phyloP scores from a whole-genome alignment of 1,284 basidiomycete species.

The Inonotus obliquus region DNA sequence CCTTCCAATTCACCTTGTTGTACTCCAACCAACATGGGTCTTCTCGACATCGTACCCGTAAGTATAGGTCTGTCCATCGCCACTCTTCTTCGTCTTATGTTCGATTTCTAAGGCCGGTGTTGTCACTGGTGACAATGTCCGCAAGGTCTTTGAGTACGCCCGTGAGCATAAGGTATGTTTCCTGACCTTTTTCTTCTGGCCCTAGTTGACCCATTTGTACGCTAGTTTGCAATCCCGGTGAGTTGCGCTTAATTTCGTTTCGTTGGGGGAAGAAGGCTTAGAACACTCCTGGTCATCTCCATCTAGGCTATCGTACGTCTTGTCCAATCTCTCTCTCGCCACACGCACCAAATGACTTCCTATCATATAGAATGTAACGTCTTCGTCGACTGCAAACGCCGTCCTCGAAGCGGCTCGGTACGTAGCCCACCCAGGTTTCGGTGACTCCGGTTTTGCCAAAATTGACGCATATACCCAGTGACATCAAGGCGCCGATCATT shows the following conservation, averaged over 20 bases:
- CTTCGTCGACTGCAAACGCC: conserved; percentile 84
- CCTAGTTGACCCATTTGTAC: background rate
- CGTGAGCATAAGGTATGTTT: conserved; percentile 70
- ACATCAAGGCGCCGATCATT: conserved; percentile 97
- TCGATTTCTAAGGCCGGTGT: conserved; percentile 64
- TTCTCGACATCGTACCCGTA: conserved; percentile 70
- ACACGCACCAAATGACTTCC: conserved; percentile 14
- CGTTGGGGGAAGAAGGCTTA: background rate
- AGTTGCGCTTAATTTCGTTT: conserved; percentile 31
- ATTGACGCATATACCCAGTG: conserved; percentile 33
- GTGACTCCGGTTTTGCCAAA: background rate
- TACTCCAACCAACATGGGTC: conserved; percentile 42
- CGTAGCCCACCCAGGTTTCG: conserved; percentile 12
- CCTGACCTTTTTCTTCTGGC: background rate
- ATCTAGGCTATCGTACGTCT: conserved; percentile 66
- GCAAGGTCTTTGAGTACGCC: conserved; percentile 87
- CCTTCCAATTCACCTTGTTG: background rate
- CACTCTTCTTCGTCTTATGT: background rate
- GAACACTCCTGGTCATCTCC: background rate
- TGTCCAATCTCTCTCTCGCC: conserved; percentile 8
- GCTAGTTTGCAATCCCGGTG: conserved; percentile 81
- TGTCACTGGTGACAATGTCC: conserved; percentile 81
- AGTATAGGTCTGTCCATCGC: conserved; percentile 25
- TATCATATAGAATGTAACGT: conserved; percentile 70
- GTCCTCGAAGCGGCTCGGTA: conserved; percentile 86